Base-by-base conservation (phyloP, 129 eudicot species). In the Helianthus tuberosus region DNA sequence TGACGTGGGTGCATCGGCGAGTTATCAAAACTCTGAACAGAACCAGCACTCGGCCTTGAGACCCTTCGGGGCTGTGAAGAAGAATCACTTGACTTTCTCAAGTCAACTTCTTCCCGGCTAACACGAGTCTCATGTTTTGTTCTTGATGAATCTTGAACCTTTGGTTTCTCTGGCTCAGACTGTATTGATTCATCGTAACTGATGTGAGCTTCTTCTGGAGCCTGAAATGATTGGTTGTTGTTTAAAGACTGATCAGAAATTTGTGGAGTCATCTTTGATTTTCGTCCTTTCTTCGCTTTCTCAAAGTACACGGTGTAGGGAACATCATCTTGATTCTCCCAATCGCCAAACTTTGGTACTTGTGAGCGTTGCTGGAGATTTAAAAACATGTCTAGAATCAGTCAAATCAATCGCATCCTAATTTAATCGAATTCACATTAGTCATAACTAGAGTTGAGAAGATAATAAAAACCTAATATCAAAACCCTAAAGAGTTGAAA, bases 1-100 rank as follows among this genome's bases (percentile, higher is more conserved):
- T 83, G 80, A 58, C 77, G 84, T 10, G 92, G 84, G 64, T 86
- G 92, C 68, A 88, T 69, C 15, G 93, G 93, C 3, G 93, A 86
- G 61, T 75, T 87, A 36, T 88, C 97, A 66, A 77, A 66, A 73
- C 96, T 91, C 63, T 80, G 87, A 77, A 84, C 91, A 47, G 85
- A 84, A 55, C 87, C 96, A 60, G 47, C 81, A 65, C 82, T 79
- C 32, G 73, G 86, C 57, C 92, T 68, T 13, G 83, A 57, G 20
- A 48, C 79, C 82, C 80, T 55, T 73, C 54, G 84, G 58, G 91
- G 87, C 66, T 80, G 82, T 59, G 80, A 73, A 38, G 86, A 76
- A 13, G 87, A 80, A 58, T 86, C 77, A 12, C 47, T 52, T 5
- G 70, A 52, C 52, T 78, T 57, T 72, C 68, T 75, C 25, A 69